Percentiles rank a stretch among this genome's conserved stretches.
phyloP scores from a whole-genome alignment of 257 asterid genomes.

The Echites panduratus region DNA sequence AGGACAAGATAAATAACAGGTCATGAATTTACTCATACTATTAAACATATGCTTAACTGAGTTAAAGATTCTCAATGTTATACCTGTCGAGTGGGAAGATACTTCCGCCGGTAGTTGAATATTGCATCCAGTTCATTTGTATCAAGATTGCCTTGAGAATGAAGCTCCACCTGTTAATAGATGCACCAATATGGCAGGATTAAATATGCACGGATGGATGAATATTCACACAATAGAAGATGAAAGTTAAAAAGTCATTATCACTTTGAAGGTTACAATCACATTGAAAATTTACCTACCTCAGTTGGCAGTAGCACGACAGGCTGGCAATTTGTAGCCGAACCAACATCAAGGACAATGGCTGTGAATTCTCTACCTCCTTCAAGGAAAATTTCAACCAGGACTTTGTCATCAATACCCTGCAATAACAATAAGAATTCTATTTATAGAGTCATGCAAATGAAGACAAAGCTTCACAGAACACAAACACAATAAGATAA shows the following conservation, averaged over 20 bases:
- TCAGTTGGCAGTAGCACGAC: constrained; percentile 81
- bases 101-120: constrained; percentile 72
- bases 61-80: not conserved
- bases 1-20: not conserved
- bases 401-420: constrained; percentile 85
- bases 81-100: constrained; percentile 90
- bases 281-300: constrained; percentile 28
- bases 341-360: constrained; percentile 75
- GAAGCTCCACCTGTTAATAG: constrained; percentile 69
- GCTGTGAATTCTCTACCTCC: constrained; percentile 90
- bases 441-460: constrained; percentile 12
- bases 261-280: constrained; percentile 1
- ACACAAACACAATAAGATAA: not conserved
- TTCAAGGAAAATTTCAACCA: constrained; percentile 76
- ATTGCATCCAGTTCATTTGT: constrained; percentile 62
- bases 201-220: not conserved
- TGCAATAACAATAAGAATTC: constrained; percentile 25
- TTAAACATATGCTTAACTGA: not conserved
- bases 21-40: not conserved
- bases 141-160: constrained; percentile 43
- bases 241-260: not conserved
- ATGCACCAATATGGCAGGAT: not conserved
- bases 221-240: not conserved
- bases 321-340: constrained; percentile 58
- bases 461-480: constrained; percentile 14